Evolutionary conservation across 2,329 filamentous ascomycete species (phyloP), one percentile per base, ranked within the genome.

Genomic region (Colletotrichum phormii): DNA sequence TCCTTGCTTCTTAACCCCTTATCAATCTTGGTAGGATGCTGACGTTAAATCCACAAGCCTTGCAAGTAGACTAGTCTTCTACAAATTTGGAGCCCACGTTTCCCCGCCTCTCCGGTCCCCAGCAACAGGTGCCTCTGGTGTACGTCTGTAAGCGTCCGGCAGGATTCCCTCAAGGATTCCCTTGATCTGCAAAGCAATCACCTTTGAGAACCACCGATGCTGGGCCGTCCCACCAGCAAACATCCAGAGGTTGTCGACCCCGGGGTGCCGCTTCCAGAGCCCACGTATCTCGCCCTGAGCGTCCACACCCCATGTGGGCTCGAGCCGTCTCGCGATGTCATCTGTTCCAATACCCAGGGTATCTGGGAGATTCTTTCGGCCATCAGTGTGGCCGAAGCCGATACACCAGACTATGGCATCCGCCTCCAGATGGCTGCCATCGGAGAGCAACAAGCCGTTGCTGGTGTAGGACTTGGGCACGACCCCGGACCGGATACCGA

Each of bases 281-380:
- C 84, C 83, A 0, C 82, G 79, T 24, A 84, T 70, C 77, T 86
- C 84, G 6, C 84, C 84, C 74, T 87, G 84, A 2, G 55, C 74
- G 71, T 86, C 84, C 1, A 84, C 71, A 0, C 83, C 84, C 81
- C 82, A 85, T 0, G 83, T 83, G 1, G 78, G 77, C 51, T 86
- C 84, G 6, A 85, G 37, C 37, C 75, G 73, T 0, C 59, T 71
- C 0, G 80, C 80, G 29, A 84, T 75, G 1, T 80, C 77, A 2
- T 68, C 55, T 0, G 81, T 65, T 2, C 72, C 75, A 5, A 67
- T 74, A 3, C 80, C 80, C 1, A 84, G 68, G 1, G 82, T 76
- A 24, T 78, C 78, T 1, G 75, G 74, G 0, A 79, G 79, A 1
- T 74, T 77, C 4, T 74, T 64, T 3, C 79, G 74, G 13, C 76